phyloP scores from a whole-genome alignment of 1,284 basidiomycete genomes.

The Prillingera fragicola region DNA sequence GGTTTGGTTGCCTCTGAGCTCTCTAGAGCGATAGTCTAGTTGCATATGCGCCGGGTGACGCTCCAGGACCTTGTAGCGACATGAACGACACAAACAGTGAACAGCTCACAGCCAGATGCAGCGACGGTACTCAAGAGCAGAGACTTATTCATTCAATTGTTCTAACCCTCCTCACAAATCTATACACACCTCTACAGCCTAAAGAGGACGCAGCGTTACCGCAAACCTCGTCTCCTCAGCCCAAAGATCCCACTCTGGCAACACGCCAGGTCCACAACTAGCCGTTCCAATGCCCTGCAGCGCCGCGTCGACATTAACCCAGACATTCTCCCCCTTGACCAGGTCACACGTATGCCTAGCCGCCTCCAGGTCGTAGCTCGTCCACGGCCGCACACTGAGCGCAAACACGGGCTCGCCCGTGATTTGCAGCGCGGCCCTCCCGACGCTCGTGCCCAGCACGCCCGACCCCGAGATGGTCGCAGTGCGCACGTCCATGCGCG shows the following conservation, averaged over 20 bases:
- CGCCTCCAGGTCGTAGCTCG: conserved; percentile 13
- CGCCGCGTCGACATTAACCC: conserved; percentile 18
- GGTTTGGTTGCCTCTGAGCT: too few species aligned
- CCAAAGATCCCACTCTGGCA: conserved; percentile 5
- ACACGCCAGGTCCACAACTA: conserved; percentile 17
- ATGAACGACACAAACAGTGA: too few species aligned
- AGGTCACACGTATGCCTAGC: conserved; percentile 19
- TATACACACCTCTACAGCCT: too few species aligned
- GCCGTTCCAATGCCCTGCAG: conserved; percentile 17
- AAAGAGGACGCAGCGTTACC: conserved; percentile 1
- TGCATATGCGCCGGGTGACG: too few species aligned
- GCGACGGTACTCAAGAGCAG: too few species aligned
- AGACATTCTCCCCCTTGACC: conserved; percentile 12
- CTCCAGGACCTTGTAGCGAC: too few species aligned
- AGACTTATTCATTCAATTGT: too few species aligned
- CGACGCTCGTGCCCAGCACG: too few species aligned
- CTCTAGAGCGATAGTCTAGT: too few species aligned
- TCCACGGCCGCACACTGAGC: conserved; percentile 20
- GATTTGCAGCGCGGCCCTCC: background rate
- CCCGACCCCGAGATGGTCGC: conserved; percentile 10
- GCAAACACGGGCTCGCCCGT: background rate
- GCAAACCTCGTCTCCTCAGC: conserved; percentile 5
- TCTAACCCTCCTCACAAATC: too few species aligned
- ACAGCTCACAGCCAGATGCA: too few species aligned
- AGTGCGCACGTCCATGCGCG: conserved; percentile 9